phyloP scores from a whole-genome alignment of 441 rosid genomes.

The Kokia cookei region DNA sequence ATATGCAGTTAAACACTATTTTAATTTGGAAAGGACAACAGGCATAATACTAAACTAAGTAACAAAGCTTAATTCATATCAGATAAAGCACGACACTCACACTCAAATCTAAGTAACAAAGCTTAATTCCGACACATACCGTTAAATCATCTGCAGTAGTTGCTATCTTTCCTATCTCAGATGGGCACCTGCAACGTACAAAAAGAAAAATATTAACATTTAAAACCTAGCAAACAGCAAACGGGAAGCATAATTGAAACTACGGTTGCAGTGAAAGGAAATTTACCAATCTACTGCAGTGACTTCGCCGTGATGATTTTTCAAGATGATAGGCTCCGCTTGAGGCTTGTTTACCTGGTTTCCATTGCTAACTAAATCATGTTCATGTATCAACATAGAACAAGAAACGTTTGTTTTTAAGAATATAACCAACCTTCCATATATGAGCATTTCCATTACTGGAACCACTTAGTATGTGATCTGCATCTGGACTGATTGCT shows the following conservation, averaged over 20 bases:
- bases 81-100: neutral
- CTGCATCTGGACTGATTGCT: conserved; percentile 81
- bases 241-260: neutral
- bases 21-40: no score
- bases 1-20: no score
- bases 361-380: conserved; percentile 11
- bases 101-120: neutral
- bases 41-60: no score
- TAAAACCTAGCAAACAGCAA: neutral
- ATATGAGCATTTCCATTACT: conserved; percentile 78
- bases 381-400: conserved; percentile 7
- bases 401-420: neutral
- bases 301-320: conserved; percentile 75
- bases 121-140: conserved; percentile 29
- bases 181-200: conserved; percentile 40
- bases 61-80: no score
- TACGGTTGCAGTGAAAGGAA: neutral
- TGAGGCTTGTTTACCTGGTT: conserved; percentile 68
- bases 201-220: neutral
- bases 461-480: conserved; percentile 73
- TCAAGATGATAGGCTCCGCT: conserved; percentile 50
- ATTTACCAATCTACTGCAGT: conserved; percentile 86
- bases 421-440: conserved; percentile 63
- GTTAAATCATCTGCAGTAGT: conserved; percentile 85
- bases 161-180: conserved; percentile 64